A percentile compares a stretch with the other conserved stretches of the same genome.
phyloP scores from a whole-genome alignment of 2,329 filamentous ascomycete genomes.

The Aureobasidium sp. region DNA sequence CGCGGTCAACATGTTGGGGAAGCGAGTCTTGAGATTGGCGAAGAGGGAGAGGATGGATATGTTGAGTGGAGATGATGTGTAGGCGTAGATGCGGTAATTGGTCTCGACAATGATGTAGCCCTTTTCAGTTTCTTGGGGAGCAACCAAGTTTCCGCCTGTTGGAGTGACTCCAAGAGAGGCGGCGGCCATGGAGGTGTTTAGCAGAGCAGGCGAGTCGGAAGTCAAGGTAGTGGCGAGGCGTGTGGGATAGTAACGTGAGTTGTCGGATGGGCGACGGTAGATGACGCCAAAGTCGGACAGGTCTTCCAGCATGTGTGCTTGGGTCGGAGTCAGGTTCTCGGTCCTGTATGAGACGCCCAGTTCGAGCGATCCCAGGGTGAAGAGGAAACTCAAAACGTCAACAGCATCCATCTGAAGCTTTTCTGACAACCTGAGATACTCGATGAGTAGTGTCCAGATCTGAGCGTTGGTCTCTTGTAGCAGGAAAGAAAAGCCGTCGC shows the following conservation, averaged over 20 bases:
- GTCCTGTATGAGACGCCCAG: slow-evolving; percentile 88
- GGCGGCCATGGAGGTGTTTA: slow-evolving; percentile 56
- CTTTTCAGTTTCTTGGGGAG: slow-evolving; percentile 38
- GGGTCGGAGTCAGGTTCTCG: slow-evolving; percentile 67
- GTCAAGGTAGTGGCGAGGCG: slow-evolving; percentile 90
- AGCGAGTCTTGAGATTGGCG: slow-evolving; percentile 76
- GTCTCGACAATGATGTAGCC: slow-evolving; percentile 96
- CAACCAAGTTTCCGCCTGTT: slow-evolving; percentile 22
- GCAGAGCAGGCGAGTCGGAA: slow-evolving; percentile 61
- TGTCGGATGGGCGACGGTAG: slow-evolving; percentile 46
- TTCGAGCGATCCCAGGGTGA: slow-evolving; percentile 87
- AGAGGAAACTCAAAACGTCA: slow-evolving; percentile 91
- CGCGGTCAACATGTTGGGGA: slow-evolving; percentile 87
- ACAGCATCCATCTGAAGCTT: slow-evolving; percentile 68
- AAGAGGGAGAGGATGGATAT: slow-evolving; percentile 92
- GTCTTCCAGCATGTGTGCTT: slow-evolving; percentile 80
- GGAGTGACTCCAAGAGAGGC: slow-evolving; percentile 37
- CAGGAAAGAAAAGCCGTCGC: slow-evolving; percentile 88
- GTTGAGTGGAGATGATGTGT: slow-evolving; percentile 86
- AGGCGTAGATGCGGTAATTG: slow-evolving; percentile 95
- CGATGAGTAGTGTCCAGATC: slow-evolving; percentile 88
- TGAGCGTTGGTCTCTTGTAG: slow-evolving; percentile 93
- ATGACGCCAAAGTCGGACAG: slow-evolving; percentile 89
- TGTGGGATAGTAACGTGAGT: slow-evolving; percentile 69
- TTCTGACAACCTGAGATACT: slow-evolving; percentile 78